Conservation (phyloP, 306 rosid genomes). For the Vigna angularis region DNA sequence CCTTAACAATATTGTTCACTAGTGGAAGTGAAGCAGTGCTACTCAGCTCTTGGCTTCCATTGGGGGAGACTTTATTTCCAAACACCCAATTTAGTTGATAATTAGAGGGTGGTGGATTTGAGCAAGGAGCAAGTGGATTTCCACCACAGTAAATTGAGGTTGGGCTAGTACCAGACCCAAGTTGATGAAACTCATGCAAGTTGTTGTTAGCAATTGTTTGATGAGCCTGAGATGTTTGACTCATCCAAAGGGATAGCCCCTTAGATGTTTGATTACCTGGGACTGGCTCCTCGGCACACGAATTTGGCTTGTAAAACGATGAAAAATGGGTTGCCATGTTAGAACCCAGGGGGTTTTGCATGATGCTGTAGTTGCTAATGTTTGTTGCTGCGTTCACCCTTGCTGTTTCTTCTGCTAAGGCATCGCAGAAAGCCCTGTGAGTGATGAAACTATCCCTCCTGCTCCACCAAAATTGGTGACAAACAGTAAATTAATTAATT, state of each 20-base stretch:
- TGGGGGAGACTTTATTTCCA: slow-evolving; percentile 59
- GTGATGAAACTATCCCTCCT: slow-evolving; percentile 96
- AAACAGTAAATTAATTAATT: background rate
- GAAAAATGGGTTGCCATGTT: slow-evolving; percentile 61
- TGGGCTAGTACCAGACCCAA: slow-evolving; percentile 38
- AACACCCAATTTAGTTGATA: slow-evolving; percentile 73
- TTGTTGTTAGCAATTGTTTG: slow-evolving; percentile 37
- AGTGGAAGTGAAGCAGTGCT: slow-evolving; percentile 52
- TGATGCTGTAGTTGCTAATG: slow-evolving; percentile 62
- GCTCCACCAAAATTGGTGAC: slow-evolving; percentile 48
- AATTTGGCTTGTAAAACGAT: slow-evolving; percentile 68
- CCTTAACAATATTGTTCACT: slow-evolving; percentile 44
- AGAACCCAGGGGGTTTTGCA: slow-evolving; percentile 52
- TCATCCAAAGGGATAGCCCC: slow-evolving; percentile 69
- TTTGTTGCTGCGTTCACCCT: slow-evolving; percentile 71
- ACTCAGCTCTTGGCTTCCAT: slow-evolving; percentile 46
- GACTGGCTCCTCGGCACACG: slow-evolving; percentile 39
- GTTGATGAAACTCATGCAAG: slow-evolving; percentile 57
- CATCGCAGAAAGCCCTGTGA: slow-evolving; percentile 92
- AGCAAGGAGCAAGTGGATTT: slow-evolving; percentile 53
- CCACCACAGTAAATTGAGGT: slow-evolving; percentile 39
- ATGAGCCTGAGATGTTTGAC: slow-evolving; percentile 44
- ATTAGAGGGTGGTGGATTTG: slow-evolving; percentile 50
- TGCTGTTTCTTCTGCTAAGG: slow-evolving; percentile 95
- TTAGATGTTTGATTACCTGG: slow-evolving; percentile 47